phyloP scores from a whole-genome alignment of 352 stramenopile species.

The Globisporangium spiculum region DNA sequence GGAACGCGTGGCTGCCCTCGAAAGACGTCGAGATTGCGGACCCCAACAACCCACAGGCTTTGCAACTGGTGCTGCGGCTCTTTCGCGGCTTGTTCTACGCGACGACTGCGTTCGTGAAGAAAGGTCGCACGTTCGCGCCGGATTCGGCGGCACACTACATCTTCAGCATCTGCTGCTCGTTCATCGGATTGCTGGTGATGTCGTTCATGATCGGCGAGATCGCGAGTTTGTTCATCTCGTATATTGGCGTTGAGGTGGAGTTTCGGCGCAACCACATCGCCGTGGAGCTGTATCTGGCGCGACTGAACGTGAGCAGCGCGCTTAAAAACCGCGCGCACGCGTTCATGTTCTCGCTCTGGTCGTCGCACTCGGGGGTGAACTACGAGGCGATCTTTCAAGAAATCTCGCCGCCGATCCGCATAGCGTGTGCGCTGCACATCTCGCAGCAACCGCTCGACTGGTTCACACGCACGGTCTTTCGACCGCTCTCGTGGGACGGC shows the following conservation, averaged over 20 bases:
- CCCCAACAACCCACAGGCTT: too few relatives aligned
- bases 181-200: slow-evolving; percentile 49
- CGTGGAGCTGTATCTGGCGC: slow-evolving; percentile 39
- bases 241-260: slow-evolving; percentile 50
- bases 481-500: slow-evolving; percentile 18
- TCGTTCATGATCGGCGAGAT: slow-evolving; percentile 69
- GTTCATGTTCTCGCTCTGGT: slow-evolving; percentile 56
- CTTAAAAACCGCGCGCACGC: slow-evolving; percentile 40
- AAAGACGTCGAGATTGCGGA: too few relatives aligned
- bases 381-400: slow-evolving; percentile 49
- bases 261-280: slow-evolving; percentile 63
- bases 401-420: slow-evolving; percentile 38
- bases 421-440: slow-evolving; percentile 32
- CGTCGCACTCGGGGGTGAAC: slow-evolving; percentile 43
- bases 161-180: slow-evolving; percentile 19
- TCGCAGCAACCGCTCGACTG: slow-evolving; percentile 30
- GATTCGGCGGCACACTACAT: too few relatives aligned
- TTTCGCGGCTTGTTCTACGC: too few relatives aligned
- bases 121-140: too few relatives aligned
- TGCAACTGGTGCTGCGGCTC: too few relatives aligned
- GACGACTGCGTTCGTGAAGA: too few relatives aligned
- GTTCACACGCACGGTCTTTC: slow-evolving; percentile 34
- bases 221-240: slow-evolving; percentile 64
- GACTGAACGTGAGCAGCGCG: slow-evolving; percentile 32
- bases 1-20: too few relatives aligned